Evolutionary conservation across 2,329 filamentous ascomycete species (phyloP).

Genomic region (Aspergillus texensis): DNA sequence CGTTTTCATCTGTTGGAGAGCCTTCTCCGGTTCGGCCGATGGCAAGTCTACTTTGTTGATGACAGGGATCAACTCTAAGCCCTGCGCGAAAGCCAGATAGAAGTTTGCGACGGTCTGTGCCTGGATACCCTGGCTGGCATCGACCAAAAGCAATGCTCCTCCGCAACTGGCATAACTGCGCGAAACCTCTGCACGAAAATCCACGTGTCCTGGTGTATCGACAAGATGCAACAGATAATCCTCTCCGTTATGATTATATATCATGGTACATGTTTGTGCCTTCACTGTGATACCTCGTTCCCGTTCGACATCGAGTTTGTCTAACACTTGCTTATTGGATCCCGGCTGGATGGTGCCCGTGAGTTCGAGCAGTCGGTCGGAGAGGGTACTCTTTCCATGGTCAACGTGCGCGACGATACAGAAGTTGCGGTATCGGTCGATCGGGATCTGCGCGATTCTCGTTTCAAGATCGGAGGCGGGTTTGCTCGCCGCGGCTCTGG

Average conservation of each 20-base stretch:
- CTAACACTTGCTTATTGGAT: conserved; percentile 90
- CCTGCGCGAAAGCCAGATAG: conserved; percentile 93
- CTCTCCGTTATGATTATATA: conserved; percentile 80
- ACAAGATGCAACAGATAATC: conserved; percentile 95
- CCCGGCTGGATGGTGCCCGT: conserved; percentile 90
- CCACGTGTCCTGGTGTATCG: conserved; percentile 95
- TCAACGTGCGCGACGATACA: conserved; percentile 99
- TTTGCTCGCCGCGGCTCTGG: conserved; percentile 26
- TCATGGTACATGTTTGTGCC: conserved; percentile 97
- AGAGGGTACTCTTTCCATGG: conserved; percentile 96
- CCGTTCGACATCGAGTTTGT: conserved; percentile 95
- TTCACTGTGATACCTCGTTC: conserved; percentile 98
- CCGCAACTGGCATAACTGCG: conserved; percentile 95
- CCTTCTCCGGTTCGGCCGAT: conserved; percentile 82
- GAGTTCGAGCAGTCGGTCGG: conserved; percentile 86
- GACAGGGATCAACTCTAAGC: conserved; percentile 82
- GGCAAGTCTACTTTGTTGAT: conserved; percentile 96
- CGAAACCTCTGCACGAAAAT: conserved; percentile 95
- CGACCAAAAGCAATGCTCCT: conserved; percentile 87
- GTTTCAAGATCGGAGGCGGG: conserved; percentile 57
- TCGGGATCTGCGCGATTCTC: conserved; percentile 55
- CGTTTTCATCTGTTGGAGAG: conserved; percentile 80
- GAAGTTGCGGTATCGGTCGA: conserved; percentile 76
- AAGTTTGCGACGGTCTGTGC: conserved; percentile 99
- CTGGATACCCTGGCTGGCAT: conserved; percentile 95